Evolutionary conservation across 345 rosid genomes (phyloP), one percentile per base, ranked within the genome.

Genomic region (Brassica carinata): DNA sequence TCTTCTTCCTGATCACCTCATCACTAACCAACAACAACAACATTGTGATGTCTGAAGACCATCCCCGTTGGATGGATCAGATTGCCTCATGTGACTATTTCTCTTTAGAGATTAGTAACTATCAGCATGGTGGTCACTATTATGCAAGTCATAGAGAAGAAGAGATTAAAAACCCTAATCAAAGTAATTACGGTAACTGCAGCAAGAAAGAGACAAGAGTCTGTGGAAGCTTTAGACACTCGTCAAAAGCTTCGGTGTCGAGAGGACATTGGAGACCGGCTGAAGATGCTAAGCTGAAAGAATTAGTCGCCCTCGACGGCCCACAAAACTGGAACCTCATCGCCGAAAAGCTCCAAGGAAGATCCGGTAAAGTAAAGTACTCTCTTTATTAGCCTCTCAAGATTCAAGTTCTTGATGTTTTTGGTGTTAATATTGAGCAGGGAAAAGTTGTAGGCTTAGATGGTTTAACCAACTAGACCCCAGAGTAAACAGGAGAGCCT

Each of bases 261-360:
- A 89, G 95, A 83, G 96, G 99, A 38, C 99, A 93, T 73, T 95
- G 98, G 99, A 89, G 96, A 83, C 97, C 99, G 11, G 91, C 87
- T 64, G 98, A 95, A 80, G 99, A 95, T 79, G 71, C 89, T 17
- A 89, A 89, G 81, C 99, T 93, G 33, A 90, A 84, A 78, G 97
- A 93, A 55, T 91, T 93, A 51, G 98, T 93, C 31, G 80, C 87
- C 30, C 85, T 87, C 43, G 86, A 84, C 59, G 99, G 99, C 9
- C 98, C 99, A 62, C 98, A 93, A 85, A 93, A 93, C 83, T 95
- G 99, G 99, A 95, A 95, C 83, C 81, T 91, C 83, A 91, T 93
- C 36, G 96, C 98, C 3, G 89, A 91, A 78, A 87, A 90, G 84
- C 94, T 95, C 58, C 77, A 83, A 69, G 99, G 98, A 85, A 88